phyloP scores from a whole-genome alignment of 2,329 filamentous ascomycete genomes.

The Cladobotryum protrusum region DNA sequence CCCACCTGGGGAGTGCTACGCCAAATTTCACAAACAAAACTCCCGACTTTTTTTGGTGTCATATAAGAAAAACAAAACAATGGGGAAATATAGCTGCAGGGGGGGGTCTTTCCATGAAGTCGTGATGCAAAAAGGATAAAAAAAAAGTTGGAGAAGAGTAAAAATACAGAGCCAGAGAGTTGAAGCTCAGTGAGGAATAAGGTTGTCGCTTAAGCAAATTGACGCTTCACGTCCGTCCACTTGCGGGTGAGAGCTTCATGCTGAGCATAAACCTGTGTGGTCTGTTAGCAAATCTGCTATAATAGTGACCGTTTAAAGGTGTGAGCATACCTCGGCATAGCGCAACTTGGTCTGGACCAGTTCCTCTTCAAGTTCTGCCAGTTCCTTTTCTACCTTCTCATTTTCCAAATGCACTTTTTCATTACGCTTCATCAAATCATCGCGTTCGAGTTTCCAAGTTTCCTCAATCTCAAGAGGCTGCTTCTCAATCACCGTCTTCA shows the following conservation, averaged over 20 bases:
- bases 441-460: slow-evolving; percentile 76
- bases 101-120: slow-evolving; percentile 1
- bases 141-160: not conserved
- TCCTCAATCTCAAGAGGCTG: slow-evolving; percentile 86
- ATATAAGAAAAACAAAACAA: not conserved
- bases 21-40: slow-evolving; percentile 3
- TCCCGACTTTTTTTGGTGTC: slow-evolving; percentile 6
- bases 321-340: slow-evolving; percentile 78
- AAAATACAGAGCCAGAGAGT: not conserved
- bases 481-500: slow-evolving; percentile 79
- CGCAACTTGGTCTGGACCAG: slow-evolving; percentile 91
- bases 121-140: slow-evolving; percentile 6
- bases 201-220: slow-evolving; percentile 41
- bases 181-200: not conserved
- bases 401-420: slow-evolving; percentile 94
- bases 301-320: not conserved
- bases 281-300: slow-evolving; percentile 13
- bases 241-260: slow-evolving; percentile 70
- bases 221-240: slow-evolving; percentile 66
- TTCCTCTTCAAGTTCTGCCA: slow-evolving; percentile 86
- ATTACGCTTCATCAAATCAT: slow-evolving; percentile 86
- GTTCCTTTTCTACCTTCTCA: slow-evolving; percentile 75
- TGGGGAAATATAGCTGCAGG: not conserved
- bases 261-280: slow-evolving; percentile 57
- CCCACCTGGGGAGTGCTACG: not conserved